Conservation (phyloP, 306 rosid genomes). For the Casuarina equisetifolia region DNA sequence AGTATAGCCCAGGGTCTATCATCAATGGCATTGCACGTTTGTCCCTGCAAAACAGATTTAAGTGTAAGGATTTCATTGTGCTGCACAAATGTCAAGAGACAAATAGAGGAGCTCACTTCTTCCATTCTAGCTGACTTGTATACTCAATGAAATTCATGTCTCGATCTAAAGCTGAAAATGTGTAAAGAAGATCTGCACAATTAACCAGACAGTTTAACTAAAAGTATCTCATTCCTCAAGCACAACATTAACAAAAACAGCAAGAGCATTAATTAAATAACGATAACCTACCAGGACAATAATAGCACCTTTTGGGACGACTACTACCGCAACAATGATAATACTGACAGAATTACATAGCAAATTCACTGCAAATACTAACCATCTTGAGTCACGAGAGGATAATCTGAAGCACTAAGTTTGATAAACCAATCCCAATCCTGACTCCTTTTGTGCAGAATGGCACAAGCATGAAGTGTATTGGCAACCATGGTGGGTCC, state of each 20-base stretch:
- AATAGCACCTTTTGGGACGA: too few relatives aligned
- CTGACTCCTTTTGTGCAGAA: too few relatives aligned
- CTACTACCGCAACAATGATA: background rate
- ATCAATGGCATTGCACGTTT: slow-evolving; percentile 88
- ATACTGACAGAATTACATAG: slow-evolving; percentile 40
- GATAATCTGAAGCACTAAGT: too few relatives aligned
- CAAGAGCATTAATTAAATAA: background rate
- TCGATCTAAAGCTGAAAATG: slow-evolving; percentile 59
- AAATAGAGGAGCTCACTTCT: slow-evolving; percentile 49
- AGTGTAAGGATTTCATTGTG: slow-evolving; percentile 4
- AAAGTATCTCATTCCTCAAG: slow-evolving; percentile 2
- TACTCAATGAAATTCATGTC: slow-evolving; percentile 82
- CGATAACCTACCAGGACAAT: too few relatives aligned
- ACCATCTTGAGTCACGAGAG: too few relatives aligned
- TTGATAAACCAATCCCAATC: too few relatives aligned
- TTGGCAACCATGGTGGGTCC: slow-evolving; percentile 69
- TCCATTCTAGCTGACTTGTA: slow-evolving; percentile 38
- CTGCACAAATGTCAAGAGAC: background rate
- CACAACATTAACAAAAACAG: slow-evolving; percentile 21
- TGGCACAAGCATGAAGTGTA: too few relatives aligned
- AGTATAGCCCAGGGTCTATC: slow-evolving; percentile 85
- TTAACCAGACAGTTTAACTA: slow-evolving; percentile 19
- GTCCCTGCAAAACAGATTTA: slow-evolving; percentile 45
- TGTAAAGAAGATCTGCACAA: slow-evolving; percentile 71
- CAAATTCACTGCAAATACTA: slow-evolving; percentile 76